Evolutionary conservation across 805 yeast species (phyloP).

Genomic region (Metschnikowia proteae): DNA sequence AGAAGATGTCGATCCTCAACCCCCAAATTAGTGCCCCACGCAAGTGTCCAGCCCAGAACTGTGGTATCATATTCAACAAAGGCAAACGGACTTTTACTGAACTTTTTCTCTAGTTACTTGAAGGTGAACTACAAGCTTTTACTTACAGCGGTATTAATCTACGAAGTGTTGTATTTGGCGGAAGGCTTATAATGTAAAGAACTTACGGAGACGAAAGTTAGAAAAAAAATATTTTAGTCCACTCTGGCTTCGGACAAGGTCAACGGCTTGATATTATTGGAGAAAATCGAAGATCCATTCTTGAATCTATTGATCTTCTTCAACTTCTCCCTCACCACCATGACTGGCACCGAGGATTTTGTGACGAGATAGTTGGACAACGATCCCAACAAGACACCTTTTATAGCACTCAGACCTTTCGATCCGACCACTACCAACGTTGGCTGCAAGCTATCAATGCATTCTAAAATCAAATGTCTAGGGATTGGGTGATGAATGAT

Average conservation of each 20-base stretch:
- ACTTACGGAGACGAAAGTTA: not conserved
- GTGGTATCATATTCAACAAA: slow-evolving; percentile 42
- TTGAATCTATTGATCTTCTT: slow-evolving; percentile 62
- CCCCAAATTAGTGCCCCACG: slow-evolving; percentile 50
- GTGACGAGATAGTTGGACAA: slow-evolving; percentile 70
- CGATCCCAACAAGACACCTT: slow-evolving; percentile 71
- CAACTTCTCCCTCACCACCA: slow-evolving; percentile 73
- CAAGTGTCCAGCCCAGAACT: slow-evolving; percentile 52
- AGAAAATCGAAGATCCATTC: slow-evolving; percentile 45
- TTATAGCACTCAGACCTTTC: slow-evolving; percentile 65
- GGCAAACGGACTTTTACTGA: slow-evolving; percentile 52
- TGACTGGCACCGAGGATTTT: slow-evolving; percentile 68
- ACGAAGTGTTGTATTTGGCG: not conserved
- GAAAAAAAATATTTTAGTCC: slow-evolving; percentile 22
- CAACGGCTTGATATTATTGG: slow-evolving; percentile 53
- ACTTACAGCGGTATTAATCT: not conserved
- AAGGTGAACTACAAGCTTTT: not conserved
- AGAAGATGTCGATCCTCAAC: slow-evolving; percentile 24
- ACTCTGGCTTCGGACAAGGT: slow-evolving; percentile 47
- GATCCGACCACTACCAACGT: slow-evolving; percentile 74
- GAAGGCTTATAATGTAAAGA: not conserved
- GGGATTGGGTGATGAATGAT: slow-evolving; percentile 75
- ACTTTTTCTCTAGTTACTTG: slow-evolving; percentile 28
- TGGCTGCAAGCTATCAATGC: slow-evolving; percentile 68
- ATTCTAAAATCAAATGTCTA: slow-evolving; percentile 62